Conservation (phyloP, 2,329 filamentous ascomycete species). For the Calonectria honghensis region DNA sequence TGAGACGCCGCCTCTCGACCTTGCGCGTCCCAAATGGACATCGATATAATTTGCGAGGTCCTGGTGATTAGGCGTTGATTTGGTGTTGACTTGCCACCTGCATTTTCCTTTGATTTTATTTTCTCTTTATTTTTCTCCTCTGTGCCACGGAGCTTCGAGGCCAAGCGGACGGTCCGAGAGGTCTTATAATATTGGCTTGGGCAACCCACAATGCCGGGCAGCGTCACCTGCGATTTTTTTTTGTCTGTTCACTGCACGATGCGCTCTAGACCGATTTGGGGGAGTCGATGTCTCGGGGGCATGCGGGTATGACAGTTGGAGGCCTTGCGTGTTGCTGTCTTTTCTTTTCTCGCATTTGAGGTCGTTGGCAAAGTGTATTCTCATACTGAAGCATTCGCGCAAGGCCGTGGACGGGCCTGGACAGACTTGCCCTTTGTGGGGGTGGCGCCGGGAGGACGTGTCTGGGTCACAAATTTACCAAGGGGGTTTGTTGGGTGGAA, state of each 20-base stretch:
- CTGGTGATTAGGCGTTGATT: conserved; percentile 67
- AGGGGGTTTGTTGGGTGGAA: conserved; percentile 48
- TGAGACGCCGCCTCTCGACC: conserved; percentile 59
- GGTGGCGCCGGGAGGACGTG: conserved; percentile 41
- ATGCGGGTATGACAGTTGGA: conserved; percentile 21
- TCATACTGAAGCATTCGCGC: conserved; percentile 43
- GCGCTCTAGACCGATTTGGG: conserved; percentile 21
- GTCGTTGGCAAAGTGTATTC: conserved; percentile 42
- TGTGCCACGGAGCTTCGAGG: conserved; percentile 43
- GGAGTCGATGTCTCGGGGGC: conserved; percentile 16
- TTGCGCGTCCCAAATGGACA: conserved; percentile 54
- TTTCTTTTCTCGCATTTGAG: conserved; percentile 43
- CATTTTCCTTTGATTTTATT: conserved; percentile 54
- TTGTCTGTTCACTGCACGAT: conserved; percentile 26
- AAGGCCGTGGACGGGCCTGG: conserved; percentile 42
- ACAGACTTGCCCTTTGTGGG: conserved; percentile 38
- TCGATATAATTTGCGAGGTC: conserved; percentile 63
- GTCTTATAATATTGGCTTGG: conserved; percentile 49
- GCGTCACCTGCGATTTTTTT: conserved; percentile 28
- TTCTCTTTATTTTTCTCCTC: conserved; percentile 43
- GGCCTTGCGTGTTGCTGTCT: conserved; percentile 35
- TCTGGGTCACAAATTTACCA: conserved; percentile 46
- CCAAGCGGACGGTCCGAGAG: conserved; percentile 37
- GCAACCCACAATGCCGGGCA: conserved; percentile 20
- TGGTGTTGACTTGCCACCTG: conserved; percentile 60